Evolutionary conservation across 805 yeast genomes (phyloP).

Genomic region (Kodamaea lidongshanica): DNA sequence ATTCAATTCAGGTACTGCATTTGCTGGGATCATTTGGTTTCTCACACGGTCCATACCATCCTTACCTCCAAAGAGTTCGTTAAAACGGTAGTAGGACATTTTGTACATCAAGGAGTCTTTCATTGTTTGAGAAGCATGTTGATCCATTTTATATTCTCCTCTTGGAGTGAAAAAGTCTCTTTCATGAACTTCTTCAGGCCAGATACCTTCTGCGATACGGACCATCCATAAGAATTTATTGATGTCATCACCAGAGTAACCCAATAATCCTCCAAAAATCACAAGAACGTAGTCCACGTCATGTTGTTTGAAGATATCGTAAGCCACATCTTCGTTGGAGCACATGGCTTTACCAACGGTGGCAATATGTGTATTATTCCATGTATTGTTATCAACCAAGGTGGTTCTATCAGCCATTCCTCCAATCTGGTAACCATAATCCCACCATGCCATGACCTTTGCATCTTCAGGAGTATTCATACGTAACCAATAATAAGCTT

Average conservation of each 20-base stretch:
- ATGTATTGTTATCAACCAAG: slow-evolving; percentile 95
- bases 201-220: slow-evolving; percentile 95
- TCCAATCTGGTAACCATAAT: slow-evolving; percentile 98
- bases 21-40: slow-evolving; percentile 61
- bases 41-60: slow-evolving; percentile 82
- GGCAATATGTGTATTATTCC: slow-evolving; percentile 99
- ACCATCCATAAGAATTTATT: slow-evolving; percentile 99
- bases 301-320: slow-evolving; percentile 78
- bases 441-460: slow-evolving; percentile 99
- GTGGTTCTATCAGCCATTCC: slow-evolving; percentile 99
- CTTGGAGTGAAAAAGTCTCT: slow-evolving; percentile 72
- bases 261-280: slow-evolving; percentile 89
- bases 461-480: slow-evolving; percentile 97
- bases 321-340: slow-evolving; percentile 79
- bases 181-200: slow-evolving; percentile 98
- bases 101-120: slow-evolving; percentile 88
- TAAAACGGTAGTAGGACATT: slow-evolving; percentile 83
- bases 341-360: slow-evolving; percentile 98
- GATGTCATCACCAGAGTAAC: slow-evolving; percentile 93
- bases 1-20: slow-evolving; percentile 49
- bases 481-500: slow-evolving; percentile 97
- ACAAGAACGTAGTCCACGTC: slow-evolving; percentile 94
- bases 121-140: slow-evolving; percentile 78
- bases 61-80: slow-evolving; percentile 58
- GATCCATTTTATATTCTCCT: slow-evolving; percentile 88